Evolutionary conservation across 495 filamentous ascomycete genomes (phyloP).

Genomic region (Tuber aestivum): DNA sequence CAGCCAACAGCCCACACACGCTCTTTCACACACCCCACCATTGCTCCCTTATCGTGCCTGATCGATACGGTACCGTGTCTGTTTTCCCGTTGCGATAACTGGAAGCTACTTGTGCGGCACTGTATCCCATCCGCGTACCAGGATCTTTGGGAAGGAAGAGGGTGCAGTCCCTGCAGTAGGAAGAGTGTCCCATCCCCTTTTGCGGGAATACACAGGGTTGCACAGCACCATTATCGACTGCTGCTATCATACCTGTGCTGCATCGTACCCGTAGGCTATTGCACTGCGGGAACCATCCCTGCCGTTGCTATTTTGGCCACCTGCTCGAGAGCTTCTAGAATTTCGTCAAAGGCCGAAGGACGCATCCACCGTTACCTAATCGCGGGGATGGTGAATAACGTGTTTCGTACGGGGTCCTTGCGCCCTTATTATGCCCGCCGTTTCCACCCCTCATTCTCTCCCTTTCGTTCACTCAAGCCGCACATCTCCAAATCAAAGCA

Average conservation of each 20-base stretch:
- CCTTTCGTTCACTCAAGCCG: constrained; percentile 20
- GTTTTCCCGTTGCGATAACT: not conserved
- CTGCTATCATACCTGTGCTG: too few relatives aligned
- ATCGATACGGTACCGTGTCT: not conserved
- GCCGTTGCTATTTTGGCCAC: constrained; percentile 1
- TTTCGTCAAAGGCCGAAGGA: constrained; percentile 3
- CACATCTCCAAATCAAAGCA: constrained; percentile 23
- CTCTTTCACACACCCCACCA: not conserved
- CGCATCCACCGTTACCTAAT: not conserved
- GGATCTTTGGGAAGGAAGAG: not conserved
- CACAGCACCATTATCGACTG: not conserved
- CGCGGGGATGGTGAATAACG: constrained; percentile 3
- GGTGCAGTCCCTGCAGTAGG: not conserved
- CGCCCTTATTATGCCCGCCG: constrained; percentile 35
- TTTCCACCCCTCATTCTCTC: constrained; percentile 26
- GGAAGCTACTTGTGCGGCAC: too few relatives aligned
- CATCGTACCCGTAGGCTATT: too few relatives aligned
- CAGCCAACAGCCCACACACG: not conserved
- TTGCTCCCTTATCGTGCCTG: constrained; percentile 1
- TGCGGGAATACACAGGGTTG: not conserved
- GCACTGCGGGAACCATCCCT: not conserved
- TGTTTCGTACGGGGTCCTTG: constrained; percentile 11
- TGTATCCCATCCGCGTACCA: not conserved
- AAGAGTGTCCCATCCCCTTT: not conserved
- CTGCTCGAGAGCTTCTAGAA: not conserved